Percentiles rank a stretch among this genome's conserved stretches.
Conservation (phyloP, 768 basidiomycete species). For the Floccularia luteovirens region DNA sequence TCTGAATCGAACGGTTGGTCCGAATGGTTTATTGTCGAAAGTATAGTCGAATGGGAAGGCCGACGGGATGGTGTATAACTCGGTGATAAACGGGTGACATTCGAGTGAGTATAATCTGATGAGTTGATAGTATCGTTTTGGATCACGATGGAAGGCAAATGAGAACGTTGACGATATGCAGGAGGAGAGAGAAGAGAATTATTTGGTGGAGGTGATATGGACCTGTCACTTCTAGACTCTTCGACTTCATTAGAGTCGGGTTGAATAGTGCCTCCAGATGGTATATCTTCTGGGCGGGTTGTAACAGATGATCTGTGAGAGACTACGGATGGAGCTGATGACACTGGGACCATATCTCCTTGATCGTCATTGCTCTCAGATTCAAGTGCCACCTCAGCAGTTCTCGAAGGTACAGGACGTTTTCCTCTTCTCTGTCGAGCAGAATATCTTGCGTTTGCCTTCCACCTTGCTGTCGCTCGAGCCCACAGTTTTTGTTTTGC, state of each 20-base stretch:
- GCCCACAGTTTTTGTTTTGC: slow-evolving; percentile 56
- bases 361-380: too few relatives aligned
- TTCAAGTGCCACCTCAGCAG: too few relatives aligned
- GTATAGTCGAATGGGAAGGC: slow-evolving; percentile 14
- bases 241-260: too few relatives aligned
- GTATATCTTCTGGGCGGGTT: too few relatives aligned
- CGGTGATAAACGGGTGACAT: slow-evolving; percentile 8
- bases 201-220: slow-evolving; percentile 9
- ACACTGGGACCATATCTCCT: too few relatives aligned
- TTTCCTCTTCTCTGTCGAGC: slow-evolving; percentile 51
- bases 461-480: slow-evolving; percentile 63
- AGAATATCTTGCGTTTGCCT: slow-evolving; percentile 49
- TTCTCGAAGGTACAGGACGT: too few relatives aligned
- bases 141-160: too few relatives aligned
- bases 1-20: neutral
- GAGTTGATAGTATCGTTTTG: too few relatives aligned
- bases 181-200: slow-evolving; percentile 15
- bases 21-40: slow-evolving; percentile 5
- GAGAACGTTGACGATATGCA: slow-evolving; percentile 33
- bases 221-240: too few relatives aligned
- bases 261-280: too few relatives aligned
- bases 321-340: too few relatives aligned
- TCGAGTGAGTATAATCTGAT: slow-evolving; percentile 6
- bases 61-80: slow-evolving; percentile 10
- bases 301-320: slow-evolving; percentile 25